Evolutionary conservation across 306 rosid species (phyloP).

Genomic region (Inga laurina): DNA sequence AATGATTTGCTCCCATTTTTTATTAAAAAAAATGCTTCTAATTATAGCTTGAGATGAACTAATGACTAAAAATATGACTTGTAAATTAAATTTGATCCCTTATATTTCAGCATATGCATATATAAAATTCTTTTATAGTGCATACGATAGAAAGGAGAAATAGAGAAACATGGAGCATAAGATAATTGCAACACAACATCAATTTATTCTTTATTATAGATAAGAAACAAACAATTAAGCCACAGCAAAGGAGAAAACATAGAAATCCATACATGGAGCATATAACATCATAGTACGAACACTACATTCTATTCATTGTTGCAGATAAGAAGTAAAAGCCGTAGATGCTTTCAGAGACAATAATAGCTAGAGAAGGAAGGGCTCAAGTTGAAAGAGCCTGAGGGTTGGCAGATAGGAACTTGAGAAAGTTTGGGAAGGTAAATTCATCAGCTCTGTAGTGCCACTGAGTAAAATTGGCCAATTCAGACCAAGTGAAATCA

Average conservation of each 20-base stretch:
- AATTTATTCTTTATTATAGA: no score
- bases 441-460: slow-evolving; percentile 66
- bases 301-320: neutral
- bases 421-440: slow-evolving; percentile 67
- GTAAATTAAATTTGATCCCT: no score
- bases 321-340: neutral
- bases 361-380: neutral
- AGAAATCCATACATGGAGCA: no score
- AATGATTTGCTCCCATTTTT: neutral
- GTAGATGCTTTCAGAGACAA: neutral
- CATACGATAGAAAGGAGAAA: no score
- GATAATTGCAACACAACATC: no score
- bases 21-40: no score
- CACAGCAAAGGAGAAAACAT: no score
- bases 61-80: no score
- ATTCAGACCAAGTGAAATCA: slow-evolving; percentile 75
- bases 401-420: slow-evolving; percentile 47
- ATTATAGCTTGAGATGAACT: neutral
- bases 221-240: no score
- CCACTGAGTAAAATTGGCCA: slow-evolving; percentile 63
- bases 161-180: neutral
- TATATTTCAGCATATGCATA: no score
- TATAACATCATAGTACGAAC: no score
- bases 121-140: no score
- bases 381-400: neutral